Evolutionary conservation across 768 basidiomycete genomes (phyloP).

Genomic region (Calocybe indica): DNA sequence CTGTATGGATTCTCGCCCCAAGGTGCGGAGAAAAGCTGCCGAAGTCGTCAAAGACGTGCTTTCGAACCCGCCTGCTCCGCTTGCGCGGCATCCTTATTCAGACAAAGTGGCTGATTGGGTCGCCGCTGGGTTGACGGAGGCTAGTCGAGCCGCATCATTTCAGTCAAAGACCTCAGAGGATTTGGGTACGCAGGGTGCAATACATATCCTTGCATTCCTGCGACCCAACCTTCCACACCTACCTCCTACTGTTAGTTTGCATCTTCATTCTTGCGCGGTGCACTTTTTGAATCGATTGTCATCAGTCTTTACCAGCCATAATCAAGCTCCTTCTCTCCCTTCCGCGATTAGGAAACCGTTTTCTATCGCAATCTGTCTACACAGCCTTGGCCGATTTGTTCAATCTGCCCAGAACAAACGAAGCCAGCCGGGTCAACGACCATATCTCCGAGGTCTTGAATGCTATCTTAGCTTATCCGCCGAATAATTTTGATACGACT

Average conservation of each 20-base stretch:
- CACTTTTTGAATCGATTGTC: background rate
- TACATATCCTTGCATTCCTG: slow-evolving; percentile 71
- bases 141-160: slow-evolving; percentile 52
- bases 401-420: slow-evolving; percentile 43
- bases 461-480: slow-evolving; percentile 63
- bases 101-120: slow-evolving; percentile 79
- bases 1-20: slow-evolving; percentile 83
- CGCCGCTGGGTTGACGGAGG: slow-evolving; percentile 57
- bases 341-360: slow-evolving; percentile 83
- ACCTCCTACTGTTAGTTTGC: slow-evolving; percentile 59
- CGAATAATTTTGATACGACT: slow-evolving; percentile 60
- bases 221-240: slow-evolving; percentile 55
- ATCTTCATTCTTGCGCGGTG: slow-evolving; percentile 4
- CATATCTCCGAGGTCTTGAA: slow-evolving; percentile 59
- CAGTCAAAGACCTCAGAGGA: slow-evolving; percentile 43
- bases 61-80: slow-evolving; percentile 68
- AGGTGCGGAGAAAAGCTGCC: slow-evolving; percentile 87
- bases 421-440: slow-evolving; percentile 39
- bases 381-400: slow-evolving; percentile 83
- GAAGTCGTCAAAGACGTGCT: slow-evolving; percentile 81
- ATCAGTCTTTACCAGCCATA: slow-evolving; percentile 68
- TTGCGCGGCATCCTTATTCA: slow-evolving; percentile 80
- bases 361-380: slow-evolving; percentile 85
- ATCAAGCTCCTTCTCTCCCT: slow-evolving; percentile 70
- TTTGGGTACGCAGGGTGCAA: slow-evolving; percentile 65